These are phyloP conservation scores for Populus alba DNA, from an alignment of 345 rosid genomes.

Conservation along the genomic window DNA sequence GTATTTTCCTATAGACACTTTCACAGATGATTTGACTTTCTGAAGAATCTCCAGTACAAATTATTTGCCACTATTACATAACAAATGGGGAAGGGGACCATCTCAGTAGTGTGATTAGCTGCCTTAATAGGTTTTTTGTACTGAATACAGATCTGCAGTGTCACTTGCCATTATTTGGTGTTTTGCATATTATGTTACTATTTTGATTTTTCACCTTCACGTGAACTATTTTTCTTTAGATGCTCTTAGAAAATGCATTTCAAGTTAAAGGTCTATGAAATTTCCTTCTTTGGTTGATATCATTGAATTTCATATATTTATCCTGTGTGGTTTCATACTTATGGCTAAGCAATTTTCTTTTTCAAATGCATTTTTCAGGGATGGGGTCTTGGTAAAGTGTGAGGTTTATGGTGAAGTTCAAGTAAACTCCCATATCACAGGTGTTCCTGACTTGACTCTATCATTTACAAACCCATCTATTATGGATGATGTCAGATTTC, in stretches of 20 bases:
- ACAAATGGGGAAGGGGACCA: not conserved
- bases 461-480: conserved; percentile 79
- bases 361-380: conserved; percentile 42
- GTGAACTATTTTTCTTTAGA: not conserved
- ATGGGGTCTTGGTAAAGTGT: conserved; percentile 59
- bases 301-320: not conserved
- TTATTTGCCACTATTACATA: not conserved
- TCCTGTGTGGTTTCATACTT: conserved; percentile 1
- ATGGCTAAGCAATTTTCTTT: conserved; percentile 7
- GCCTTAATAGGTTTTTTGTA: not conserved
- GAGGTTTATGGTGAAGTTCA: conserved; percentile 81
- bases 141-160: not conserved
- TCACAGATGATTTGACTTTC: not conserved
- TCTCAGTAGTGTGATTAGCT: not conserved
- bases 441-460: conserved; percentile 90
- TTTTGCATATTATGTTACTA: not conserved
- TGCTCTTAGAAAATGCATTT: not conserved
- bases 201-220: not conserved
- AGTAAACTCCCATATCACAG: conserved; percentile 84
- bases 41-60: not conserved
- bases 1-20: not conserved
- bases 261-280: not conserved
- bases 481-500: conserved; percentile 78
- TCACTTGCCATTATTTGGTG: not conserved
- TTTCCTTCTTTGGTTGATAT: not conserved